Percentiles rank a stretch among this genome's conserved stretches.
Conservation (phyloP, 768 basidiomycete species). For the Hemileccinum rubropunctum region DNA sequence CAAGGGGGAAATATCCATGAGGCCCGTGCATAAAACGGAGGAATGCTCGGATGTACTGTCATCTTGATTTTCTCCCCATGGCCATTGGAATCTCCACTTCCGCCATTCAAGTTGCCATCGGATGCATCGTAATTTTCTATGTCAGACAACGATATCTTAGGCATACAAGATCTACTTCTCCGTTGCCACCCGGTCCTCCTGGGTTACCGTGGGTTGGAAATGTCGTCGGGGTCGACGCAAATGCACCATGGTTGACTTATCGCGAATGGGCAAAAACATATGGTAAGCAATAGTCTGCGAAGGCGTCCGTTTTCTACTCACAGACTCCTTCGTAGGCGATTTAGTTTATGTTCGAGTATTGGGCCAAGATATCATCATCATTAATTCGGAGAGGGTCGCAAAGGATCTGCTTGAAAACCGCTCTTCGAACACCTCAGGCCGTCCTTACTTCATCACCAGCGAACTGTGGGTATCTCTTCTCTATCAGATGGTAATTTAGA, state of each 20-base stretch:
- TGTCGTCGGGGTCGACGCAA: background rate
- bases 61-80: too few species aligned
- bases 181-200: background rate
- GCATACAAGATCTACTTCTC: background rate
- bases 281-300: background rate
- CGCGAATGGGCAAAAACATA: slow-evolving; percentile 3
- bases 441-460: slow-evolving; percentile 33
- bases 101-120: background rate
- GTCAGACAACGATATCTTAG: background rate
- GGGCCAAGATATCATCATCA: slow-evolving; percentile 6
- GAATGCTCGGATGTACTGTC: too few species aligned
- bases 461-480: slow-evolving; percentile 6
- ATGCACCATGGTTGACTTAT: slow-evolving; percentile 2
- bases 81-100: too few species aligned
- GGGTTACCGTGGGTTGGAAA: background rate
- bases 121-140: background rate
- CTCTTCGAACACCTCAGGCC: slow-evolving; percentile 46
- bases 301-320: background rate
- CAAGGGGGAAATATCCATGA: too few species aligned
- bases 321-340: slow-evolving; percentile 1
- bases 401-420: slow-evolving; percentile 33
- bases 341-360: slow-evolving; percentile 1
- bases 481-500: background rate
- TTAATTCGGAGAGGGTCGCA: slow-evolving; percentile 3
- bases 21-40: too few species aligned